Base-by-base conservation (phyloP, 2,329 filamentous ascomycete genomes). In the Ophiostoma tasmaniense region DNA sequence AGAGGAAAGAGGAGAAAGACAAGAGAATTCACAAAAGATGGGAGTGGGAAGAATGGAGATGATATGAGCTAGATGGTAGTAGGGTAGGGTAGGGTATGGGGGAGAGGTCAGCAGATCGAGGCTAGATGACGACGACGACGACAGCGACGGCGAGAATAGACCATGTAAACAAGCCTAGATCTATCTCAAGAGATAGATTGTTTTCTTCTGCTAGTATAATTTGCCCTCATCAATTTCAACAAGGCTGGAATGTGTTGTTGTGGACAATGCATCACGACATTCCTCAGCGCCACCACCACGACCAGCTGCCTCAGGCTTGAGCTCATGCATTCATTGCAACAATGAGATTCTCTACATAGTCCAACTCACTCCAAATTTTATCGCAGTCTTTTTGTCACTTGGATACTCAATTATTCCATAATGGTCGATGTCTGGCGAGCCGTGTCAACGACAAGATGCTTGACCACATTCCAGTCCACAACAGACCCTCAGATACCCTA, bases 221-320 rank as follows among this genome's bases (percentile, higher is more conserved):
- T 25, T 61, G 8, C 55, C 55, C 55, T 61, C 25, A 17, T 17
- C 13, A 28, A 30, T 30, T 30, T 20, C 25, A 30, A 30, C 55
- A 22, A 14, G 33, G 61, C 61, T 75, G 75, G 75, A 75, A 76
- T 76, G 74, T 50, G 75, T 76, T 50, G 74, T 71, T 68, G 69
- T 39, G 72, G 72, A 73, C 71, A 72, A 75, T 64, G 33, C 61
- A 64, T 39, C 61, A n/a, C 30, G 61, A 25, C 71, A 67, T 72
- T 67, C 68, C 67, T 71, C 39, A 64, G 61, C 28, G 22, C 35
- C 50, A 25, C 50, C 50, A 35, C 50, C 30, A 5, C 10, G 6
- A 25, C 59, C 17, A 62, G 17, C 30, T 0, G 17, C 33, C 2
- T 45, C 42, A 45, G 42, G 33, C 33, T 33, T n/a, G 55, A 4